Percentiles rank a stretch among this genome's conserved stretches.
Evolutionary conservation across 169 alveolate species (phyloP).

Genomic region (Plasmodium chabaudi): DNA sequence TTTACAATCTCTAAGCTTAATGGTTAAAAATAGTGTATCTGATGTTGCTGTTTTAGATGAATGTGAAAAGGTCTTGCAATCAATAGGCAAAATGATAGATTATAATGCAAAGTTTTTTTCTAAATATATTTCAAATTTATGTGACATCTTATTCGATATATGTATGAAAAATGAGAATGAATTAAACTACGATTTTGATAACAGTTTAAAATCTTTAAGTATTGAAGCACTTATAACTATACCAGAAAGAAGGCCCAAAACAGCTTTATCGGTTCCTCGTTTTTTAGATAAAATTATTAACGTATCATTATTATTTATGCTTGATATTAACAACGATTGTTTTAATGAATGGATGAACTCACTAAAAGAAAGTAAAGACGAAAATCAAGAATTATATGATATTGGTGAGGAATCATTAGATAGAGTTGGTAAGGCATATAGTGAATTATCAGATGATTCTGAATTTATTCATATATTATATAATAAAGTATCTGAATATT

Average conservation of each 20-base stretch:
- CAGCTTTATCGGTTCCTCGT: conserved; percentile 84
- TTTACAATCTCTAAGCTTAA: conserved; percentile 79
- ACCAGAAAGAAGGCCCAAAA: conserved; percentile 85
- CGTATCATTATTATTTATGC: conserved; percentile 85
- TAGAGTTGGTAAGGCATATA: conserved; percentile 88
- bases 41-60: conserved; percentile 83
- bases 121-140: conserved; percentile 77
- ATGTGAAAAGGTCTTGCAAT: conserved; percentile 82
- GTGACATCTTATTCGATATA: conserved; percentile 78
- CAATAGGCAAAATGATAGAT: conserved; percentile 83
- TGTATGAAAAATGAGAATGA: conserved; percentile 79
- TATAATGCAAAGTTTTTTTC: conserved; percentile 81
- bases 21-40: conserved; percentile 76
- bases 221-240: conserved; percentile 84
- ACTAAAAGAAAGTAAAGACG: conserved; percentile 87
- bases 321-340: conserved; percentile 88
- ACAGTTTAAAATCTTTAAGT: conserved; percentile 82
- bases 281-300: conserved; percentile 82
- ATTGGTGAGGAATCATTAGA: conserved; percentile 91
- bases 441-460: conserved; percentile 81
- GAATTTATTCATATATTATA: conserved; percentile 85
- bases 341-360: conserved; percentile 89
- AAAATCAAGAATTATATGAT: conserved; percentile 87
- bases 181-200: conserved; percentile 79
- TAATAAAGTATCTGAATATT: conserved; percentile 85